Percentiles rank a stretch among this genome's conserved stretches.
These are phyloP conservation scores for Colletotrichum lentis DNA, from an alignment of 2,329 filamentous ascomycete genomes.

Conservation along the genomic window DNA sequence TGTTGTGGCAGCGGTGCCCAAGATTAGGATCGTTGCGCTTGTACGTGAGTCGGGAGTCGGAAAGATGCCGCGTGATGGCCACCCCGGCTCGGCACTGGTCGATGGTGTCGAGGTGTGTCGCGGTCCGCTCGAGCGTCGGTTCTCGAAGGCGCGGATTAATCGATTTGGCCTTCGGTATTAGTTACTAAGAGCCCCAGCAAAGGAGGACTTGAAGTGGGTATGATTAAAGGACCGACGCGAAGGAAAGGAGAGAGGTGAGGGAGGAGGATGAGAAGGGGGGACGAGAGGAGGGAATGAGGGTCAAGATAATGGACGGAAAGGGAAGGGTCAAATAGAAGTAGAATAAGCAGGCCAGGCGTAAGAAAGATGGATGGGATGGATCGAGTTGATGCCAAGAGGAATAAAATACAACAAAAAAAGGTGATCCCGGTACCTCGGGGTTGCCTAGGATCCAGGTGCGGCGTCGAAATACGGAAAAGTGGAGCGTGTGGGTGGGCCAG, in stretches of 20 bases:
- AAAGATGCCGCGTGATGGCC: not conserved
- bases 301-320: conserved; percentile 1
- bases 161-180: conserved; percentile 18
- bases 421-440: conserved; percentile 31
- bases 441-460: conserved; percentile 7
- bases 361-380: conserved; percentile 18
- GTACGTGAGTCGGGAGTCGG: conserved; percentile 2
- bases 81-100: conserved; percentile 20
- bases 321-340: not conserved
- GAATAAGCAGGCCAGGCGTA: not conserved
- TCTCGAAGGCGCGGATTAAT: not conserved
- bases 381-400: conserved; percentile 11
- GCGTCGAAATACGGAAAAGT: not conserved
- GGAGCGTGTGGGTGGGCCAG: not conserved
- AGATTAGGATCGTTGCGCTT: conserved; percentile 2
- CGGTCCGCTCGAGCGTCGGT: conserved; percentile 1
- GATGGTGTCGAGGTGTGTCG: not conserved
- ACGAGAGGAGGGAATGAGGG: not conserved
- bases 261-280: not conserved
- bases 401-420: conserved; percentile 10
- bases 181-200: conserved; percentile 10
- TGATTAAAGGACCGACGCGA: conserved; percentile 28
- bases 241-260: not conserved
- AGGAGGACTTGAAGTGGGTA: not conserved
- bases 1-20: conserved; percentile 8